phyloP scores from a whole-genome alignment of 1,284 basidiomycete species.

The Apiotrichum veenhuisii region DNA sequence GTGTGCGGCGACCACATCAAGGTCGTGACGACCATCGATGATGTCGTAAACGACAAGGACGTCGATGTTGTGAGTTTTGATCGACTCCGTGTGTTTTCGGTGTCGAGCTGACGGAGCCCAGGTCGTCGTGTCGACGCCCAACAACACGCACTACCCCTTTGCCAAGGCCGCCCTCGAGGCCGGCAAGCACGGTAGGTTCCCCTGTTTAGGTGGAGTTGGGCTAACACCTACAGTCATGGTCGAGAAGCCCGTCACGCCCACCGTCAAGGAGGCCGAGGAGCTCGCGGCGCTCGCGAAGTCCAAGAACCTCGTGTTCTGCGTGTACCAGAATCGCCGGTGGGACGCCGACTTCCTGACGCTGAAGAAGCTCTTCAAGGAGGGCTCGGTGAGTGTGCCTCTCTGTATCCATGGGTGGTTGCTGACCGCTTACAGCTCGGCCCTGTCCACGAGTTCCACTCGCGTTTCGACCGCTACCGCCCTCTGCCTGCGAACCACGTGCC shows the following conservation, averaged over 20 bases:
- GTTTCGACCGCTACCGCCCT: slow-evolving; percentile 72
- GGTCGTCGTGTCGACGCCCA: slow-evolving; percentile 69
- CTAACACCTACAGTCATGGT: slow-evolving; percentile 55
- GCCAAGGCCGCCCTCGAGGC: slow-evolving; percentile 58
- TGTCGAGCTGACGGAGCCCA: neutral
- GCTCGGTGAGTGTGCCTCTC: slow-evolving; percentile 54
- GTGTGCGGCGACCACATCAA: slow-evolving; percentile 37
- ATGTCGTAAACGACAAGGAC: slow-evolving; percentile 45
- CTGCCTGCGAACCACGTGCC: slow-evolving; percentile 55
- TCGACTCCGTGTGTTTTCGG: neutral
- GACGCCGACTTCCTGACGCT: slow-evolving; percentile 68
- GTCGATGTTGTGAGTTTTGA: slow-evolving; percentile 45
- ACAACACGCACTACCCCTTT: slow-evolving; percentile 68
- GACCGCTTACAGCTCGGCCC: slow-evolving; percentile 28
- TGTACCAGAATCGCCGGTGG: slow-evolving; percentile 65
- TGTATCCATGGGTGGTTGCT: neutral
- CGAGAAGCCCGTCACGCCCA: slow-evolving; percentile 77
- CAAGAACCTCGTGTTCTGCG: slow-evolving; percentile 63
- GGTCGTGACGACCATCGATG: slow-evolving; percentile 45
- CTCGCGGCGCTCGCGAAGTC: slow-evolving; percentile 63
- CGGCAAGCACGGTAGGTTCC: slow-evolving; percentile 66
- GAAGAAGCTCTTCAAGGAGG: slow-evolving; percentile 58
- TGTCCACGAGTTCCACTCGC: slow-evolving; percentile 32
- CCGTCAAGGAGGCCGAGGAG: slow-evolving; percentile 62
- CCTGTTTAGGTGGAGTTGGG: neutral